Conservation (phyloP, 1,284 basidiomycete species). For the Pterula multifida region DNA sequence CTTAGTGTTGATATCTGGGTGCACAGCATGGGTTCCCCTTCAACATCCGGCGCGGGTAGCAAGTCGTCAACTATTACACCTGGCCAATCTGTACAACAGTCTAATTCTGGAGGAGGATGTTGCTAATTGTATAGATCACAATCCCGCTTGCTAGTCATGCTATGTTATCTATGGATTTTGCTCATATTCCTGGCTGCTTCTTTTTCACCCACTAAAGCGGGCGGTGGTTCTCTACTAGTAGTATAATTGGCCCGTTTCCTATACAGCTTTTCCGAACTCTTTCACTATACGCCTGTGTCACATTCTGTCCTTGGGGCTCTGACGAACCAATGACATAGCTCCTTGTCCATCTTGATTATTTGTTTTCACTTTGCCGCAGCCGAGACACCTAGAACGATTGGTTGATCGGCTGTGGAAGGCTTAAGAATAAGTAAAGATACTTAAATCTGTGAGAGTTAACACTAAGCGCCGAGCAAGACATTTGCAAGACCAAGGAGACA, state of each 20-base stretch:
- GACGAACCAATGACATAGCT: background rate
- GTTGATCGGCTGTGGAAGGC: no score
- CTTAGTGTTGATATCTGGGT: conserved; percentile 9
- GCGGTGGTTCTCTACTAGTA: background rate
- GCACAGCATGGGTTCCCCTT: conserved; percentile 64
- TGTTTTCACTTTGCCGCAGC: no score
- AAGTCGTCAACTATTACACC: conserved; percentile 47
- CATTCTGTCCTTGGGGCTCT: no score
- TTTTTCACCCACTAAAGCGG: background rate
- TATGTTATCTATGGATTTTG: conserved; percentile 69
- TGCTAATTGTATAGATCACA: conserved; percentile 21
- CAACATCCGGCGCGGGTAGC: conserved; percentile 55
- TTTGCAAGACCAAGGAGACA: no score
- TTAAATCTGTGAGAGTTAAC: no score
- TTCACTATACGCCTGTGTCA: no score
- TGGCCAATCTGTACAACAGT: conserved; percentile 45
- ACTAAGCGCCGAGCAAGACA: no score
- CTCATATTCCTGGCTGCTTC: conserved; percentile 10
- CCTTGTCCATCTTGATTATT: background rate
- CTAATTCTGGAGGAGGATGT: conserved; percentile 42
- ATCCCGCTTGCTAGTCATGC: conserved; percentile 62
- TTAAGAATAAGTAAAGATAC: no score
- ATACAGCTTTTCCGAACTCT: background rate
- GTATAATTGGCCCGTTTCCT: conserved; percentile 1
- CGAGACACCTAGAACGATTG: no score